Evolutionary conservation across 2,329 filamentous ascomycete genomes (phyloP).

Genomic region (Fusarium foetens): DNA sequence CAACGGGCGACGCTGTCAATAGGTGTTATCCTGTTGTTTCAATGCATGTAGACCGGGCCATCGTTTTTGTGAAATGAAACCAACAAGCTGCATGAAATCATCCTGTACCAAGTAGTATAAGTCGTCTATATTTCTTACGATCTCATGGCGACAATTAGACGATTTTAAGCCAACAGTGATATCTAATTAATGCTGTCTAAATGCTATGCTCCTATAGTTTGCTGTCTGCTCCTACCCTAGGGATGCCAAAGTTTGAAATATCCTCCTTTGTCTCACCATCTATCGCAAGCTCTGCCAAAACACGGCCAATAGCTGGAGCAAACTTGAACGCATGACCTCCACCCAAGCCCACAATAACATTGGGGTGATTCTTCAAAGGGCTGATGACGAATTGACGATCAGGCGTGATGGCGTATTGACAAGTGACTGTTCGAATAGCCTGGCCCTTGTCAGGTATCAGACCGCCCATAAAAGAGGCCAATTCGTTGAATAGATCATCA

Average conservation of each 20-base stretch:
- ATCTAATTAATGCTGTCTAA: not conserved
- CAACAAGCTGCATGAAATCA: too few relatives aligned
- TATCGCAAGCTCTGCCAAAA: slow-evolving; percentile 41
- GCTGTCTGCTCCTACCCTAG: not conserved
- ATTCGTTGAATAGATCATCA: not conserved
- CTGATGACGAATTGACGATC: slow-evolving; percentile 41
- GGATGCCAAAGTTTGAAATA: slow-evolving; percentile 19
- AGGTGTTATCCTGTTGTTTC: too few relatives aligned
- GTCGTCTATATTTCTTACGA: accelerated
- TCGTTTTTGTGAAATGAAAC: too few relatives aligned
- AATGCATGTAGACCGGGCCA: too few relatives aligned
- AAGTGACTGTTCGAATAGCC: slow-evolving; percentile 39
- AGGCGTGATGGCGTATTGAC: slow-evolving; percentile 42
- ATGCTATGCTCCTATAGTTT: not conserved
- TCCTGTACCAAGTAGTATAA: accelerated
- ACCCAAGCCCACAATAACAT: slow-evolving; percentile 36
- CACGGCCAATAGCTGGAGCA: slow-evolving; percentile 40
- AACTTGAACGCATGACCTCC: slow-evolving; percentile 43
- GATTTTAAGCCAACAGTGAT: accelerated
- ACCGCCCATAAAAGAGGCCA: slow-evolving; percentile 11
- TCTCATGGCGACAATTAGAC: accelerated
- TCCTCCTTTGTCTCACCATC: slow-evolving; percentile 33
- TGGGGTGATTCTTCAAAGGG: slow-evolving; percentile 18
- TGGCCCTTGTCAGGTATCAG: slow-evolving; percentile 20
- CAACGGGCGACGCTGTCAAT: not conserved